A percentile compares a stretch with the other conserved stretches of the same genome.
Conservation (phyloP, 1,284 basidiomycete species). For the Ceratobasidium sp. region DNA sequence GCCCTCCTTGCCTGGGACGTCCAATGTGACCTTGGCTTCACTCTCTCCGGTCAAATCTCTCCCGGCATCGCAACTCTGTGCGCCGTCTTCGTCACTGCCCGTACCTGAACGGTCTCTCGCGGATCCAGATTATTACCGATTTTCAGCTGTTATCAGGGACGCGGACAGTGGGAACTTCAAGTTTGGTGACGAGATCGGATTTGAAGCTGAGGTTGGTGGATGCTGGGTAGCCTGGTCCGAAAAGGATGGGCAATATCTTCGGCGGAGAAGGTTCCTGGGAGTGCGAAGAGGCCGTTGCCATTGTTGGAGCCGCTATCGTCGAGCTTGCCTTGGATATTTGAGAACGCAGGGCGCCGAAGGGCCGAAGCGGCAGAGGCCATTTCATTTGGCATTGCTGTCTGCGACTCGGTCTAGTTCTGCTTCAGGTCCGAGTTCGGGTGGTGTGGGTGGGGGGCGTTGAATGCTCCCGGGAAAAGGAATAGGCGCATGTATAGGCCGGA, state of each 20-base stretch:
- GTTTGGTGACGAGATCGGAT: conserved; percentile 4
- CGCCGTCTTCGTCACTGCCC: not conserved
- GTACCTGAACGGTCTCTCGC: not conserved
- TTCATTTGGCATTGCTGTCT: conserved; percentile 10
- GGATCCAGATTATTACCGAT: conserved; percentile 28
- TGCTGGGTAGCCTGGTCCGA: conserved; percentile 5
- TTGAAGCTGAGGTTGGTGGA: not conserved
- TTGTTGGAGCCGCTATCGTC: conserved; percentile 23
- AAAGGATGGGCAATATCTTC: not conserved
- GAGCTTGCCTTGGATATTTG: conserved; percentile 26
- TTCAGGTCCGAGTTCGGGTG: not conserved
- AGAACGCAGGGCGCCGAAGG: conserved; percentile 15
- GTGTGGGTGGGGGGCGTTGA: not conserved
- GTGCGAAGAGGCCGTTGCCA: not conserved
- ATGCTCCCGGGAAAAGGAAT: not conserved
- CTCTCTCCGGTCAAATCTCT: not conserved
- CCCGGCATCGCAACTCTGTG: not conserved
- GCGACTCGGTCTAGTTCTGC: not conserved
- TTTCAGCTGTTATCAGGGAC: conserved; percentile 9
- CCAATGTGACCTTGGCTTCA: not conserved
- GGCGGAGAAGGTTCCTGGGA: not conserved
- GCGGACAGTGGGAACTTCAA: conserved; percentile 15
- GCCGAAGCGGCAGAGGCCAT: conserved; percentile 28
- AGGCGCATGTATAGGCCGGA: conserved; percentile 21
- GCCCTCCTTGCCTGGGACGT: not conserved